These are phyloP conservation scores for Kodamaea neixiangensis DNA, from an alignment of 805 yeast species.

Conservation along the genomic window DNA sequence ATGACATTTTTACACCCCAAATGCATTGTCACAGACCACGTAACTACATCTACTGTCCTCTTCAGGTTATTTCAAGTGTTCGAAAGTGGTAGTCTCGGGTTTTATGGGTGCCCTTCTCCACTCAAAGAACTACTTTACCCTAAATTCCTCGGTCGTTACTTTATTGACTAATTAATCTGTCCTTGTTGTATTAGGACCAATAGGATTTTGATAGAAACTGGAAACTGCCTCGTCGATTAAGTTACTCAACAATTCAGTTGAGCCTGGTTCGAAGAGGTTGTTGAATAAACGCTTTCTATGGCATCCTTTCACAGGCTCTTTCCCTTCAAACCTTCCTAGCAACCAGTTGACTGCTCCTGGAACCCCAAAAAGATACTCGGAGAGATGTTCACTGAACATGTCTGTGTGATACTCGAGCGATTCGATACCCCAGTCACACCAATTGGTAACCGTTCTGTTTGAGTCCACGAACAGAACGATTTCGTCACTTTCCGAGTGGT, in stretches of 20 bases:
- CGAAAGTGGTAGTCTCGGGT: not conserved
- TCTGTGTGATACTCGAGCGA: conserved; percentile 12
- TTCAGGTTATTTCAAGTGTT: not conserved
- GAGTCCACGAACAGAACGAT: conserved; percentile 12
- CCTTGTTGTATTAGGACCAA: not conserved
- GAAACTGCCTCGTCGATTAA: not conserved
- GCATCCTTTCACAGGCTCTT: conserved; percentile 20
- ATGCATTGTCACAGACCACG: no score
- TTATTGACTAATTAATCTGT: not conserved
- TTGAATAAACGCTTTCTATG: not conserved
- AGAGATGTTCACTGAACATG: conserved; percentile 17
- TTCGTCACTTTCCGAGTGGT: conserved; percentile 15
- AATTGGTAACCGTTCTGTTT: conserved; percentile 10
- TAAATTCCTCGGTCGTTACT: not conserved
- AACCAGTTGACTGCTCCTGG: conserved; percentile 21
- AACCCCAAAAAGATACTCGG: conserved; percentile 17
- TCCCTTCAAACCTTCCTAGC: conserved; percentile 17
- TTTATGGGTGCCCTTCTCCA: not conserved
- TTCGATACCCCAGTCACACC: conserved; percentile 14
- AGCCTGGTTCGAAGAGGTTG: not conserved
- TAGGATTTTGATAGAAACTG: not conserved
- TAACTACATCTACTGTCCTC: not conserved
- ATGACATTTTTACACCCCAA: not conserved
- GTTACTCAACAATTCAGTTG: not conserved
- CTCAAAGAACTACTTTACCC: not conserved